A percentile compares a stretch with the other conserved stretches of the same genome.
Conservation (phyloP, 2,329 filamentous ascomycete genomes). For the Pyrenochaeta sp. region DNA sequence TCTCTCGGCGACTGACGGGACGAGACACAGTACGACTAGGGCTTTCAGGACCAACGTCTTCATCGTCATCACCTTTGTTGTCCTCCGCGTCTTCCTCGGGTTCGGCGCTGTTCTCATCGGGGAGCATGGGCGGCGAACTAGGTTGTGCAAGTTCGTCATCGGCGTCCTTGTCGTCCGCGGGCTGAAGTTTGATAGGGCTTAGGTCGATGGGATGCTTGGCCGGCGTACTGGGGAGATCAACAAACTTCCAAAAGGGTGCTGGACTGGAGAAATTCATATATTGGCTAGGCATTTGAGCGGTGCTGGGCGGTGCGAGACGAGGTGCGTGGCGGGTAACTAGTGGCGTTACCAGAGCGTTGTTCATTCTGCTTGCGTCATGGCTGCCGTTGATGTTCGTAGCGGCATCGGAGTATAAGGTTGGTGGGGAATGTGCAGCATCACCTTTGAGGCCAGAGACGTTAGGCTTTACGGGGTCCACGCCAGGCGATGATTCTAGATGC, state of each 20-base stretch:
- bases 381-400: constrained; percentile 41
- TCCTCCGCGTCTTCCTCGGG: constrained; percentile 43
- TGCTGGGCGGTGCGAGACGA: constrained; percentile 79
- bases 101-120: constrained; percentile 33
- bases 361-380: constrained; percentile 37
- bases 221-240: constrained; percentile 78
- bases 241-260: constrained; percentile 88
- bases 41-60: constrained; percentile 44
- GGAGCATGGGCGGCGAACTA: constrained; percentile 45
- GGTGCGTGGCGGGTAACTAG: constrained; percentile 78
- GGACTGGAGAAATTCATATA: constrained; percentile 87
- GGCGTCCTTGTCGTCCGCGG: constrained; percentile 40
- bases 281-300: constrained; percentile 80
- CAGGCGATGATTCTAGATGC: constrained; percentile 42
- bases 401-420: constrained; percentile 47
- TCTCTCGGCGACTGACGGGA: constrained; percentile 45
- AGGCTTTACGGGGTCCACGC: constrained; percentile 42
- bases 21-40: constrained; percentile 46
- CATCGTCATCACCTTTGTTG: constrained; percentile 43
- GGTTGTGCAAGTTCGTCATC: constrained; percentile 44
- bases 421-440: constrained; percentile 47
- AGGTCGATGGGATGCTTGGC: constrained; percentile 53
- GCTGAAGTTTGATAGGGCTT: constrained; percentile 48
- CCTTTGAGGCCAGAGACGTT: constrained; percentile 43
- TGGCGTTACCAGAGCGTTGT: constrained; percentile 65